Evolutionary conservation across 768 basidiomycete species (phyloP).

Genomic region (Tulasnella calospora): DNA sequence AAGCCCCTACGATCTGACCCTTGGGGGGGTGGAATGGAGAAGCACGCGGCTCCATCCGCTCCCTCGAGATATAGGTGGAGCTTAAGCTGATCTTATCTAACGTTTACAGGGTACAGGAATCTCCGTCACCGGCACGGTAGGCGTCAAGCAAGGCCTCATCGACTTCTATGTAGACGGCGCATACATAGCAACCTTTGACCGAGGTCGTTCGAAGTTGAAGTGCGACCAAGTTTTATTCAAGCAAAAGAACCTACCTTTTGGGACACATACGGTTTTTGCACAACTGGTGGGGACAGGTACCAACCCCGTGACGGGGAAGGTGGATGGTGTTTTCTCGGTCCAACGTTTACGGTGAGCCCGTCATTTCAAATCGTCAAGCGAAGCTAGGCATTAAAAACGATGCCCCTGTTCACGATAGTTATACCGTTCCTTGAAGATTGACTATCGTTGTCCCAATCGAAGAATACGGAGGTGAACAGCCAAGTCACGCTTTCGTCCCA

Average conservation of each 20-base stretch:
- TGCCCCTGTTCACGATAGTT: no score
- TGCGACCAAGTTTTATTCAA: not conserved
- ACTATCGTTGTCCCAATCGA: no score
- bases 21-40: no score
- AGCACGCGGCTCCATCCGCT: no score
- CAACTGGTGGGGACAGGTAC: not conserved
- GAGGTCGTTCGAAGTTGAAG: not conserved
- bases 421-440: no score
- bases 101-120: not conserved
- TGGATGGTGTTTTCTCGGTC: constrained; percentile 1
- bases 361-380: no score
- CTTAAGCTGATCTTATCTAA: no score
- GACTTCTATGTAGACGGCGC: not conserved
- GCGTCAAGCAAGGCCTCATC: not conserved
- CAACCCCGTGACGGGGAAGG: not conserved
- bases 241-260: not conserved
- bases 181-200: not conserved
- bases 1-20: no score
- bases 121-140: not conserved
- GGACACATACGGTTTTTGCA: not conserved
- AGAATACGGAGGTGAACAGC: no score
- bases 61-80: no score
- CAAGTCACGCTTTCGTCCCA: no score
- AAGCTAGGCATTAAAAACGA: no score
- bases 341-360: not conserved